Base-by-base conservation (phyloP, 371 early-diverging fungal genomes). In the Mortierella sp. region DNA sequence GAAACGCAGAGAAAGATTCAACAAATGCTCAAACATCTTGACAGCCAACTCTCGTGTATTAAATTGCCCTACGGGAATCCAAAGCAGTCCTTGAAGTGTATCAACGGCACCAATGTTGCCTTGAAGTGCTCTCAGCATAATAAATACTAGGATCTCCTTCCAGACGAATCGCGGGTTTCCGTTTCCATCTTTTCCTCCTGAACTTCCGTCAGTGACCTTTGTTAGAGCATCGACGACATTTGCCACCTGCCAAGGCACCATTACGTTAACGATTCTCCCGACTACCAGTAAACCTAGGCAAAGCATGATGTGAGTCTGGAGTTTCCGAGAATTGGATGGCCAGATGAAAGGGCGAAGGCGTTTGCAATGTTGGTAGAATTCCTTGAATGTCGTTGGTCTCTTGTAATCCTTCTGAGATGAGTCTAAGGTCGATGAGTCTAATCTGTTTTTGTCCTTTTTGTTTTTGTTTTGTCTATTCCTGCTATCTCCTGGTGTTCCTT, bases 21-120 rank as follows among this genome's bases (percentile, higher is more conserved):
- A 96, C 58, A 98, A 81, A 83, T 98, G 98, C 63, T 88, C 85
- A 70, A 98, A 94, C 92, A 97, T 92, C 38, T 89, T 87, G 21
- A 97, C 92, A 7, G 95, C 93, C 24, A 97, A 87, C 65, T 94
- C 90, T 38, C 94, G 89, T 0, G 97, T 96, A n/a, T 95, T 96
- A 83, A 88, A 94, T 85, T 95, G 97, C 4, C 94, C 93, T 8
- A 98, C 92, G 3, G 97, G 97, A 24, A 97, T 92, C 97, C 97
- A 97, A 4, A 94, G 81, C 68, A 92, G 88, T 69, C 90, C 93
- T 77, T 97, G 97, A 22, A 93, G 48, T 1, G 93, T 89, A 65
- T 92, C 91, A 45, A 97, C 84, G 9, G 97, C 74, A 28, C 97
- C 97, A n/a, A 92, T 92, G 45, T 90, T 90, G 19, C 94, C 92